These are phyloP conservation scores for Aeminium ludgeri DNA, from an alignment of 495 filamentous ascomycete species.

Conservation along the genomic window DNA sequence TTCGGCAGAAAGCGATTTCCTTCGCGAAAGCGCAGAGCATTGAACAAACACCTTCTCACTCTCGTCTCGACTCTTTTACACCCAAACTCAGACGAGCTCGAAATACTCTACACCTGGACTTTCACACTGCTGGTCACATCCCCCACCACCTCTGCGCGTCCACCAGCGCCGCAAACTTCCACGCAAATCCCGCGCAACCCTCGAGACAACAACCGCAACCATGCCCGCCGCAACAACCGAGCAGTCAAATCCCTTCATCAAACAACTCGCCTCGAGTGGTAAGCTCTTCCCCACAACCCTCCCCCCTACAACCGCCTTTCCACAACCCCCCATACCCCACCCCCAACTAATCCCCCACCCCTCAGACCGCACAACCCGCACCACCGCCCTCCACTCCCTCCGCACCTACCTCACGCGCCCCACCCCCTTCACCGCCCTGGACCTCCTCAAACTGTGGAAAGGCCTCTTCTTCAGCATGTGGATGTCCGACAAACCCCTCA, in stretches of 20 bases:
- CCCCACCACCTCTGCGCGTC: no score
- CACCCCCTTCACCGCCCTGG: slow-evolving; percentile 49
- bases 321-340: slow-evolving; percentile 1
- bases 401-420: slow-evolving; percentile 57
- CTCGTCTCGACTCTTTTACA: no score
- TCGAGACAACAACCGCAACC: background rate
- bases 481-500: slow-evolving; percentile 77
- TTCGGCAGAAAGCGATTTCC: no score
- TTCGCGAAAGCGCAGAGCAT: no score
- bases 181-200: no score
- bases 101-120: no score
- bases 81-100: no score
- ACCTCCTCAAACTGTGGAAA: slow-evolving; percentile 88
- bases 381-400: slow-evolving; percentile 63
- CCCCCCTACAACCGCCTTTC: background rate
- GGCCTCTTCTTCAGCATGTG: slow-evolving; percentile 95
- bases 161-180: no score
- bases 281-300: slow-evolving; percentile 14
- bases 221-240: slow-evolving; percentile 31
- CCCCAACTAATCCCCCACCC: background rate
- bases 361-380: slow-evolving; percentile 64
- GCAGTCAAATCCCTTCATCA: slow-evolving; percentile 51
- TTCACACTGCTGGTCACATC: no score
- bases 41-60: no score
- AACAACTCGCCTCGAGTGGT: slow-evolving; percentile 65